A percentile compares a stretch with the other conserved stretches of the same genome.
phyloP scores from a whole-genome alignment of 257 asterid species.

The Penstemon eatonii region DNA sequence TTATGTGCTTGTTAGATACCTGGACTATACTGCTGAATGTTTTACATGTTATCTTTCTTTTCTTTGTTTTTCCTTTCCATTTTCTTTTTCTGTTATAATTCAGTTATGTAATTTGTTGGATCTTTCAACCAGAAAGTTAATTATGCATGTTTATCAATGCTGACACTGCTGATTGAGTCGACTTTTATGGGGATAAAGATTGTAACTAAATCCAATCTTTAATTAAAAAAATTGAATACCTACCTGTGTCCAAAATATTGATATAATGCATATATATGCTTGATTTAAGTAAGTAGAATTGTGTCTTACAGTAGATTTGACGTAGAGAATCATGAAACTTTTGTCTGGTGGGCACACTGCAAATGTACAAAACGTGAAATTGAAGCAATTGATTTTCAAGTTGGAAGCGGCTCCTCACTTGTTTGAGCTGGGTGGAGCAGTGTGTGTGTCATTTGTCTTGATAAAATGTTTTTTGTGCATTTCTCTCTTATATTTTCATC shows the following conservation, averaged over 20 bases:
- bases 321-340: not conserved
- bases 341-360: not conserved
- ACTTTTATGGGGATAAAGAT: no score
- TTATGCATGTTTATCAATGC: no score
- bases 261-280: not conserved
- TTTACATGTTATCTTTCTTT: not conserved
- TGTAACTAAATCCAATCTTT: not conserved
- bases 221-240: no score
- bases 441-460: not conserved
- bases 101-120: not conserved
- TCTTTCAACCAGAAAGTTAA: no score
- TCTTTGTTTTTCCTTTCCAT: no score
- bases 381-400: not conserved
- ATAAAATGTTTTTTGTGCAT: not conserved
- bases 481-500: not conserved
- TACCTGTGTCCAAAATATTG: not conserved
- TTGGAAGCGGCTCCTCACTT: not conserved
- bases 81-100: no score
- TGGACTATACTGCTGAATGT: not conserved
- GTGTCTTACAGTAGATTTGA: not conserved
- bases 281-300: not conserved
- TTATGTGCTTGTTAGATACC: no score
- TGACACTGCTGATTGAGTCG: no score
- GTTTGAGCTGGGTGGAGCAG: not conserved
- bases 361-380: not conserved